Base-by-base conservation (phyloP, 2,329 filamentous ascomycete species). In the Thyridium curvatum region DNA sequence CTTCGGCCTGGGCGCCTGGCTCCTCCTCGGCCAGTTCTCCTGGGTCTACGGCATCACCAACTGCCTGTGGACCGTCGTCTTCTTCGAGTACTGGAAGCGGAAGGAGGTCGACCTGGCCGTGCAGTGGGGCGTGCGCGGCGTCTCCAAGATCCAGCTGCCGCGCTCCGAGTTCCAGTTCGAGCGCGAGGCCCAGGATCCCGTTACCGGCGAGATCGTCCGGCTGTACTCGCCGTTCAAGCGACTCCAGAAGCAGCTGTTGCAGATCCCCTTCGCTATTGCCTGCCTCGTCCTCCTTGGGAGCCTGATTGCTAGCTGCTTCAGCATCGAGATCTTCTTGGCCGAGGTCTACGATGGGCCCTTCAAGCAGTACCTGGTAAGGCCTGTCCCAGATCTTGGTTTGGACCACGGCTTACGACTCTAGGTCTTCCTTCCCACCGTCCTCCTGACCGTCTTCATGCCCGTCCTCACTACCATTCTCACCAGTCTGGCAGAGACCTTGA, bases 271-370 rank as follows among this genome's bases (percentile, higher is more conserved):
- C 61, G 86, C 87, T 1, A 58, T 94, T 5, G 71, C 79, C 10
- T 90, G 88, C 26, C 68, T 82, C 8, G 41, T 80, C 17, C 75
- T 84, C 1, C 73, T 97, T 7, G 91, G 91, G 1, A 79, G 80
- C 14, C 69, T 97, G 50, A 95, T 97, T 47, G 80, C 86, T 12
- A 79, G 79, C 12, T 93, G 87, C 55, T 97, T 97, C 59, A 86
- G 82, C 8, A 86, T 96, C 44, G 93, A 98, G 58, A 87, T 97
- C 26, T 96, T 97, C 64, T 87, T 98, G 49, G 90, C 86, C 0
- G 89, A 98, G 61, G 81, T 97, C 13, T 97, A 98, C 60, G 77
- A 82, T 43, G 93, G 93, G 0, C 88, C 89, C 0, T 79, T 94
- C 46, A 94, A 97, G 65, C 75, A 77, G 15, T 82, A 94, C 43